phyloP scores from a whole-genome alignment of 805 yeast genomes.

The Zygosaccharomyces kombuchaensis region DNA sequence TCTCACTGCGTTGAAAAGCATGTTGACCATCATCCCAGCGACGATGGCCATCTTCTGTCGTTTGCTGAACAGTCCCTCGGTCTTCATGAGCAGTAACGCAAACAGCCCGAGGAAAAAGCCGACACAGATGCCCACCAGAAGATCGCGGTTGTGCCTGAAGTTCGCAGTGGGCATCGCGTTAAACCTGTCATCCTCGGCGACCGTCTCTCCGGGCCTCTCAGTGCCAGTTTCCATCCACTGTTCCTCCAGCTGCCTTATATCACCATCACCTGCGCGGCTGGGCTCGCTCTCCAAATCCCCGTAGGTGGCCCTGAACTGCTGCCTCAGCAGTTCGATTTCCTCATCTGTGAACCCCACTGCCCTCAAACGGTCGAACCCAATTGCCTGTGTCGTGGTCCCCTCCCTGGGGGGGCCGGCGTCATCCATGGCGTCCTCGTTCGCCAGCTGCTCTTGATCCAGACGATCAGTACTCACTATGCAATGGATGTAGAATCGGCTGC shows the following conservation, averaged over 20 bases:
- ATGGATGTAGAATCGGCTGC: slow-evolving; percentile 56
- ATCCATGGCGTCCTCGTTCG: slow-evolving; percentile 57
- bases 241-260: slow-evolving; percentile 66
- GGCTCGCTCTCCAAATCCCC: slow-evolving; percentile 40
- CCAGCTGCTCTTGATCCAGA: slow-evolving; percentile 45
- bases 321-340: slow-evolving; percentile 66
- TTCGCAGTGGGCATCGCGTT: slow-evolving; percentile 39
- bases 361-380: slow-evolving; percentile 80
- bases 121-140: slow-evolving; percentile 62
- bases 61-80: slow-evolving; percentile 57
- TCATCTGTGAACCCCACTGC: slow-evolving; percentile 79
- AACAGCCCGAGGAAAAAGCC: slow-evolving; percentile 77
- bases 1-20: slow-evolving; percentile 59
- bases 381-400: slow-evolving; percentile 47
- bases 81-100: slow-evolving; percentile 57
- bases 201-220: slow-evolving; percentile 48
- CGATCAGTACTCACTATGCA: slow-evolving; percentile 64
- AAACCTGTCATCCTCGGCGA: slow-evolving; percentile 39
- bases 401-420: slow-evolving; percentile 21
- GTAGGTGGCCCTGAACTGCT: slow-evolving; percentile 69
- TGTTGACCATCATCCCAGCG: slow-evolving; percentile 66
- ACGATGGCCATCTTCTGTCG: slow-evolving; percentile 64
- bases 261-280: slow-evolving; percentile 17
- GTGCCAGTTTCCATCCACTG: slow-evolving; percentile 83
- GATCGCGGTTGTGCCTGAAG: slow-evolving; percentile 55